phyloP scores from a whole-genome alignment of 495 filamentous ascomycete genomes.

The Aspergillus nanangensis region DNA sequence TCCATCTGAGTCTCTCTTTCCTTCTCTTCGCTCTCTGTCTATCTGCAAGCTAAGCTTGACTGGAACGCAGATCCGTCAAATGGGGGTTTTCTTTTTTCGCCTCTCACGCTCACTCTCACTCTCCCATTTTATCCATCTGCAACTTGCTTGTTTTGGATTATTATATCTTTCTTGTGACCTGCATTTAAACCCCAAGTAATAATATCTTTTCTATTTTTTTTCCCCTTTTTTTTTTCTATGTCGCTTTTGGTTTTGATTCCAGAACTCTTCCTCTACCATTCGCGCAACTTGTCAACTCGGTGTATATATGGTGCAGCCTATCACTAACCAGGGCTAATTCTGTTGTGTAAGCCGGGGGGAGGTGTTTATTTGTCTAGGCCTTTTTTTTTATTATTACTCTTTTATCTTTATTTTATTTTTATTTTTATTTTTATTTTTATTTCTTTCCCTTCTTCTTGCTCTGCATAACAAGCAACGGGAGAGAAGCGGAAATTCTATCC shows the following conservation, averaged over 20 bases:
- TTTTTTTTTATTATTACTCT: neutral
- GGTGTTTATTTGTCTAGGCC: neutral
- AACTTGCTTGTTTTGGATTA: no score
- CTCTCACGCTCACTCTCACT: neutral
- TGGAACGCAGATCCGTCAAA: constrained; percentile 24
- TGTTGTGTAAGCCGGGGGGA: neutral
- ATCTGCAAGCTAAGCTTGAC: constrained; percentile 24
- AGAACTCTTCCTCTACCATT: constrained; percentile 18
- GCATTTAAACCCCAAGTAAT: no score
- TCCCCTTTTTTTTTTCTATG: neutral
- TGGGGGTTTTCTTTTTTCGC: constrained; percentile 14
- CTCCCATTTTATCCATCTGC: no score
- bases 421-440: neutral
- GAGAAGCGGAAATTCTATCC: neutral
- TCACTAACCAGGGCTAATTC: constrained; percentile 2
- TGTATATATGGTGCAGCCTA: constrained; percentile 12
- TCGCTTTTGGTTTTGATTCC: constrained; percentile 8
- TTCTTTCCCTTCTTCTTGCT: neutral
- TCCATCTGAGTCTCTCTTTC: neutral
- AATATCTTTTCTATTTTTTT: neutral
- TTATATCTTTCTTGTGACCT: no score
- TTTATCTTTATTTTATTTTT: neutral
- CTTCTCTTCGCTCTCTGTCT: neutral
- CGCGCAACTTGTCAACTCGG: constrained; percentile 3
- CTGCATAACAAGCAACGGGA: neutral